Evolutionary conservation across 169 alveolate species (phyloP), one percentile per base, ranked within the genome.

Genomic region (Cryptosporidium sp.): DNA sequence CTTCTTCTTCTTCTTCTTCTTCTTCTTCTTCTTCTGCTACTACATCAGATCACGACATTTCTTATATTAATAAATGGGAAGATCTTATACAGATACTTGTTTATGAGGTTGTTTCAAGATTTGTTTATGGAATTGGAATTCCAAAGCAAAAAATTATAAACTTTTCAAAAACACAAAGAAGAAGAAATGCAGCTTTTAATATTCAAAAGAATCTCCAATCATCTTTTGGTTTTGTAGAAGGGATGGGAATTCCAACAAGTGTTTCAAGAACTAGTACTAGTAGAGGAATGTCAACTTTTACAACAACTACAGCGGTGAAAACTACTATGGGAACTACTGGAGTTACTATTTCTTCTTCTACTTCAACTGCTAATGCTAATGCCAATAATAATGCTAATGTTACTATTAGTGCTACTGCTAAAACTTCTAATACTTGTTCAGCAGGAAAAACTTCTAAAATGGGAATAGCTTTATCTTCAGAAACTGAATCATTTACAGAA

Each of bases 61-160:
- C 35, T 10, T 73, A 73, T 26, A 73, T 73, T 35, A 56, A 60
- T 14, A 73, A 73, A 31, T 73, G 86, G 86, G 86, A 73, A 16
- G 86, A 73, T 35, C 56, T 73, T 4, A 80, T 62, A 21, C 75
- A 65, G 42, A 80, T 80, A 10, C 48, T 80, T 21, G 72, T 44
- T 12, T 80, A 62, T 51, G 89, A 80, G 23, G 68, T 80, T 9
- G 51, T 80, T 31, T 35, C 75, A 10, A 80, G 89, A 23, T 80
- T 80, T 51, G 7, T 65, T 26, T 62, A 80, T 65, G 89, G 89
- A 2, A 39, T 80, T 62, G 89, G 89, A 35, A 9, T 80, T 42
- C 89, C 89, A 5, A 80, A 33, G 62, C 89, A 60, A 62, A 80
- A 62, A 37, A 26, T 37, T 21, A 35, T 80, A 3, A 62, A 60